Evolutionary conservation across 2,329 filamentous ascomycete genomes (phyloP).

Genomic region (Phaeosphaeriaceae sp.): DNA sequence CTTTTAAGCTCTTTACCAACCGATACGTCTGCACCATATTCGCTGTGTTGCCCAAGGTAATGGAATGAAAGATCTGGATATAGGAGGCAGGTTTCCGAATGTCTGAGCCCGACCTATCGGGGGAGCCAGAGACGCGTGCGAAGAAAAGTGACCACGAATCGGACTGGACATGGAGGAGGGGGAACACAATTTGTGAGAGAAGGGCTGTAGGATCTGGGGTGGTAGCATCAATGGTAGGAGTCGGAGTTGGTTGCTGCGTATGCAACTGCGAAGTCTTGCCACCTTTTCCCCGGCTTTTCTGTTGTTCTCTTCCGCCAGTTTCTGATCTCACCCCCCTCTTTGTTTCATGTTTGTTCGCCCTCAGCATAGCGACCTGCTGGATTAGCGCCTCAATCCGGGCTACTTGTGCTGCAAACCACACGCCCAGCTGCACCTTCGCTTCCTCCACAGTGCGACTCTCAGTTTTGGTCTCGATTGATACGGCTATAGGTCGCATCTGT

Average conservation of each 20-base stretch:
- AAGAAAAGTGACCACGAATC: slow-evolving; percentile 18
- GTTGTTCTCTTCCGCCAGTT: slow-evolving; percentile 3
- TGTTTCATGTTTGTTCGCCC: slow-evolving; percentile 7
- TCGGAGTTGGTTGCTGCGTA: slow-evolving; percentile 7
- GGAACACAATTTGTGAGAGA: slow-evolving; percentile 16
- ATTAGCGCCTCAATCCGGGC: slow-evolving; percentile 14
- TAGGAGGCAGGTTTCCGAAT: slow-evolving; percentile 13
- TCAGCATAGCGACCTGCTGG: slow-evolving; percentile 7
- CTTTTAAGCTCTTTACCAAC: slow-evolving; percentile 18
- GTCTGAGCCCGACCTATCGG: slow-evolving; percentile 3
- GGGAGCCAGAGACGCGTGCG: slow-evolving; percentile 8
- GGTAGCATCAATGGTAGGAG: slow-evolving; percentile 2
- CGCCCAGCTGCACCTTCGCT: slow-evolving; percentile 23
- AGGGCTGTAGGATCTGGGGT: slow-evolving; percentile 7
- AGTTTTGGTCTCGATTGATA: slow-evolving; percentile 26
- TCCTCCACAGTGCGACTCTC: slow-evolving; percentile 20
- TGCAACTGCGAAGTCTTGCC: background rate
- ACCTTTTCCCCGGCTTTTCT: no score
- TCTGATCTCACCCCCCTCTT: slow-evolving; percentile 10
- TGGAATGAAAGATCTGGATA: slow-evolving; percentile 19
- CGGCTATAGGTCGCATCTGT: slow-evolving; percentile 5
- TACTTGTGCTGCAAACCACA: slow-evolving; percentile 20
- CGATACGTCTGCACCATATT: slow-evolving; percentile 20
- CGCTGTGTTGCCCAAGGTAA: slow-evolving; percentile 16
- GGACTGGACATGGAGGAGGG: slow-evolving; percentile 14